Base-by-base conservation (phyloP, 768 basidiomycete species). In the Boletus coccyginus region DNA sequence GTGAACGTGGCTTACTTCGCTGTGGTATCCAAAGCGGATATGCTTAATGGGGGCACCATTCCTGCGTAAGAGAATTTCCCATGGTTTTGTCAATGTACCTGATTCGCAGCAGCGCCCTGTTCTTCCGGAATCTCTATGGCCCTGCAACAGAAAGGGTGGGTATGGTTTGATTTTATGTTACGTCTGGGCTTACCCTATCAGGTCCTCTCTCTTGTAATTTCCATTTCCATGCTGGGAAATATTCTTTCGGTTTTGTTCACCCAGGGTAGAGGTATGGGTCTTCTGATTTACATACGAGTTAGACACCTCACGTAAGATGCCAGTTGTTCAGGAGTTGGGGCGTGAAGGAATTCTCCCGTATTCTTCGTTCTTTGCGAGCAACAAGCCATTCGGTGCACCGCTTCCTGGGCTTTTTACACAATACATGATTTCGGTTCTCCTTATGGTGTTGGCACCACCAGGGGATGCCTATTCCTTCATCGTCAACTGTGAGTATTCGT, bases 381-480 rank as follows among this genome's bases (percentile, higher is more conserved):
- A 82, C 66, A 82, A 82, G 59, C 89, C 88, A 0, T 91, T 87
- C 70, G 74, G 78, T 55, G 81, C 88, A 0, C 90, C 90, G 0
- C 66, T 86, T 2, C 74, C 81, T 0, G 88, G 86, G 0, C 73
- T 92, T 5, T 78, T 84, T 46, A 73, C 78, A 0, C 87, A 88
- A 61, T 91, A 83, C 69, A 19, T 82, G 7, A 63, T 88, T 16
- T 87, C 86, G 0, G 77, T 81, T 21, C 60, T 78, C 12, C 74
- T 87, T 53, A 73, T 87, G 46, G 61, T 83, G 7, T 75, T 76
- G 1, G 76, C 85, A 0, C 90, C 89, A 0, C 79, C 86, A 0
- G 88, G 90, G 3, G 89, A 91, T 60, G 87, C 86, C 0, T 92
- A 88, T 63, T 75, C 83, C 32, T 89, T 92, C 69, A 77, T 85